phyloP scores from a whole-genome alignment of 768 basidiomycete species.

The Auricularia cornea region DNA sequence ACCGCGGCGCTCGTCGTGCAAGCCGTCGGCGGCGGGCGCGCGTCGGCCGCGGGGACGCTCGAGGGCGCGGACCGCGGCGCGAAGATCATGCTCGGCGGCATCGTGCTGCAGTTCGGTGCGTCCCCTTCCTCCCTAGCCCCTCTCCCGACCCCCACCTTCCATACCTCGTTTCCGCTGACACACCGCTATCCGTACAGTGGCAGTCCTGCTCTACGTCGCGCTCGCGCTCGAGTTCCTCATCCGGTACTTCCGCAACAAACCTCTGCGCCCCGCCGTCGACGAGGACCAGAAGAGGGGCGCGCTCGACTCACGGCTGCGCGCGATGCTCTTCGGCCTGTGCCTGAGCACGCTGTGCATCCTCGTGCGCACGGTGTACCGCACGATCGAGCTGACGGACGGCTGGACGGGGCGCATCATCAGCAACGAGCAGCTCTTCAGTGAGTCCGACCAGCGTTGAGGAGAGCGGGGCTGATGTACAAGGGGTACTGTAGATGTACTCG shows the following conservation, averaged over 20 bases:
- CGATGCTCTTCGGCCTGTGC: conserved; percentile 27
- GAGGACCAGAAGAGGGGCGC: neutral
- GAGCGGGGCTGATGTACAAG: neutral
- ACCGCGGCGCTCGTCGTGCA: conserved; percentile 32
- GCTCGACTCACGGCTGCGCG: neutral
- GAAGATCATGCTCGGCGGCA: conserved; percentile 13
- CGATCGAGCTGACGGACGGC: conserved; percentile 41
- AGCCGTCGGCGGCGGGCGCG: conserved; percentile 29
- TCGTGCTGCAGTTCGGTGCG: conserved; percentile 12
- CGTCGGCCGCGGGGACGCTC: conserved; percentile 12
- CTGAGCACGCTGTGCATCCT: conserved; percentile 34
- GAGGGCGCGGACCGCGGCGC: conserved; percentile 9
- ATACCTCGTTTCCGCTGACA: no score
- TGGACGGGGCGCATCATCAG: conserved; percentile 44
- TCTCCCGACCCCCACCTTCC: neutral
- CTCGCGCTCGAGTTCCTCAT: conserved; percentile 39
- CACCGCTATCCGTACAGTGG: no score
- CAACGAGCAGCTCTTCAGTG: conserved; percentile 40
- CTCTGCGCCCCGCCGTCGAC: conserved; percentile 15
- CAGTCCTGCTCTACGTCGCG: conserved; percentile 34
- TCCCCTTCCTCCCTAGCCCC: neutral
- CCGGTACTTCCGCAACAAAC: conserved; percentile 31
- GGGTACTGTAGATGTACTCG: conserved; percentile 2
- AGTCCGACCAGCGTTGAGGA: conserved; percentile 6
- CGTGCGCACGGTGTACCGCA: conserved; percentile 47